Base-by-base conservation (phyloP, 1,284 basidiomycete genomes). In the Moesziomyces aphidis region DNA sequence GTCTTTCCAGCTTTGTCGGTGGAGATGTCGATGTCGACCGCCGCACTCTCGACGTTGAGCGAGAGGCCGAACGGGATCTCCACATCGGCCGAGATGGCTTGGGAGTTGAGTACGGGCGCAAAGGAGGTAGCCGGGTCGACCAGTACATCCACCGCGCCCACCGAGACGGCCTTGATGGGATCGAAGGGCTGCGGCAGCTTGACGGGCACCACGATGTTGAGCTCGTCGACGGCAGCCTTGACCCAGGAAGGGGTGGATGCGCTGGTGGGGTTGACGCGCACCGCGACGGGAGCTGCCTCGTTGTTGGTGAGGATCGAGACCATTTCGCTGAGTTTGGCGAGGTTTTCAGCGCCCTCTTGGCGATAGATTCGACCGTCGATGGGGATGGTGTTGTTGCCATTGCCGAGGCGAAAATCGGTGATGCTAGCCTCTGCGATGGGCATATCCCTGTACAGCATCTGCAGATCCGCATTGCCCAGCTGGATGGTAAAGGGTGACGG, bases 231-330 rank as follows among this genome's bases (percentile, higher is more conserved):
- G 13, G 90, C 91, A 55, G 86, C 81, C 63, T 87, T 89, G n/a
- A 93, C 87, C 92, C 92, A 92, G 15, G 88, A 88, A 62, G 92
- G 88, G 8, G 85, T 78, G 17, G 88, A 77, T 89, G 90, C 49
- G 82, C 68, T 79, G 89, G 90, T 15, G 87, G 79, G 17, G 88
- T 89, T 24, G 89, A 91, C 73, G 83, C 43, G 60, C 2, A 68
- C 91, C 55, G 89, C 76, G 42, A 92, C 89, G 4, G 86, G 87
- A 1, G 90, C 89, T 19, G 80, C 83, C 28, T 89, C 88, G 24
- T 89, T 87, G 77, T 92, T 92, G 73, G 93, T 86, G 81, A 91
- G 92, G 51, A 88, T 88, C 8, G 90, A 91, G 82, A 93, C 92
- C 44, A 93, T 85, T 53, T 88, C 83, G 4, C 90, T 90, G 55